These are phyloP conservation scores for Akebia trifoliata DNA, from an alignment of 164 flowering plant genomes.

Conservation along the genomic window DNA sequence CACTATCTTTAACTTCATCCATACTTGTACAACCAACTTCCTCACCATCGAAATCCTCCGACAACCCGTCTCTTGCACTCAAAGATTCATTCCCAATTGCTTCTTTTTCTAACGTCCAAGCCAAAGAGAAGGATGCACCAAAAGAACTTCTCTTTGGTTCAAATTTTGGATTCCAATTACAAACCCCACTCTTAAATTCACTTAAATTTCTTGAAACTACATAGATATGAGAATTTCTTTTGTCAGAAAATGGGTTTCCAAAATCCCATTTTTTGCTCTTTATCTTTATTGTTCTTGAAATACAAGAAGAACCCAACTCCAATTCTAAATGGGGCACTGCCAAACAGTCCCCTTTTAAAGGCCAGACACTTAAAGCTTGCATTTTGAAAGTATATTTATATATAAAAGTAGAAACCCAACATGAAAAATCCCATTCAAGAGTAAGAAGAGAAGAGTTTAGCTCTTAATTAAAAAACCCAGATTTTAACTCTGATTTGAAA, in stretches of 20 bases:
- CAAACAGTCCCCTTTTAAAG: conserved; percentile 32
- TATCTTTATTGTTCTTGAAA: conserved; percentile 17
- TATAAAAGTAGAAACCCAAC: conserved; percentile 18
- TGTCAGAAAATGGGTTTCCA: conserved; percentile 15
- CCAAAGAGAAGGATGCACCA: conserved; percentile 23
- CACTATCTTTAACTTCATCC: conserved; percentile 13
- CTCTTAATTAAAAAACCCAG: neutral
- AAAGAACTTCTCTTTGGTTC: conserved; percentile 22
- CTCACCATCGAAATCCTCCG: conserved; percentile 9
- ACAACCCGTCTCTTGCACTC: conserved; percentile 15
- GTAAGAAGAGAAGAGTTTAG: neutral
- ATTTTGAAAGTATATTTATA: conserved; percentile 23
- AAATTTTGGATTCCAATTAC: conserved; percentile 15
- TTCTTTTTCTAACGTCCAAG: conserved; percentile 41
- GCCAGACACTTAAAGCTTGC: conserved; percentile 51
- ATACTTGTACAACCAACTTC: conserved; percentile 10
- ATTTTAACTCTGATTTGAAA: neutral
- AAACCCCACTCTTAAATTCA: conserved; percentile 6
- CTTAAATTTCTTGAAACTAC: conserved; percentile 22
- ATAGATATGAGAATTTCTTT: conserved; percentile 13
- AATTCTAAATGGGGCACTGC: conserved; percentile 28
- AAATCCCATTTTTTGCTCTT: conserved; percentile 24
- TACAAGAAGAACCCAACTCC: conserved; percentile 26
- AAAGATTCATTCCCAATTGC: conserved; percentile 24
- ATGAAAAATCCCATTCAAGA: conserved; percentile 5